A percentile compares a stretch with the other conserved stretches of the same genome.
These are phyloP conservation scores for Verticillium tricorpus DNA, from an alignment of 2,329 filamentous ascomycete species.

Conservation along the genomic window DNA sequence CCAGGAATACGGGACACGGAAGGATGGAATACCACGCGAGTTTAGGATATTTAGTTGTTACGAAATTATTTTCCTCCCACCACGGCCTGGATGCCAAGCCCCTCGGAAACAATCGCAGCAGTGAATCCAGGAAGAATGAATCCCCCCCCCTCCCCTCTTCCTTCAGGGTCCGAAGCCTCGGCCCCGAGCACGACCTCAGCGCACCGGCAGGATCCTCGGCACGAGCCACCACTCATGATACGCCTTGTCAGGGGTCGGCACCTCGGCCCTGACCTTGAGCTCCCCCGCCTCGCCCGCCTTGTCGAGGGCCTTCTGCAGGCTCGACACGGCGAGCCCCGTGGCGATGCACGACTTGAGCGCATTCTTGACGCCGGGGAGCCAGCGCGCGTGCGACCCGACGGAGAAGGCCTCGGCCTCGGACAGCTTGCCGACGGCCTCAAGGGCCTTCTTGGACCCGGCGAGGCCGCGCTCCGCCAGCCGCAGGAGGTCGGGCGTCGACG, in stretches of 20 bases:
- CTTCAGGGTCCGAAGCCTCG: not conserved
- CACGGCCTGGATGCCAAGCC: not conserved
- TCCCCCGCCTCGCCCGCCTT: constrained; percentile 20
- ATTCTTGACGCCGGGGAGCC: constrained; percentile 55
- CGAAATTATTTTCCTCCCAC: not conserved
- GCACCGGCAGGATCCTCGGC: constrained; percentile 37
- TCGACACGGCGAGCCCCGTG: constrained; percentile 59
- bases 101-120: not conserved
- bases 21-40: not conserved
- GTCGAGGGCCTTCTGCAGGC: constrained; percentile 52
- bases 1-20: not conserved
- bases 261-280: constrained; percentile 42
- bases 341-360: constrained; percentile 68
- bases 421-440: constrained; percentile 52
- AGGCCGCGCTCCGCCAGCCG: constrained; percentile 41
- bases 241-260: constrained; percentile 46
- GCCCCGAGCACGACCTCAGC: not conserved
- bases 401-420: constrained; percentile 48
- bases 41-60: not conserved
- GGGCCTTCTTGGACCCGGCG: constrained; percentile 45
- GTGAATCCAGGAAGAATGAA: not conserved
- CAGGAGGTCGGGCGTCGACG: constrained; percentile 34
- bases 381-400: constrained; percentile 54
- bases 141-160: too few relatives aligned
- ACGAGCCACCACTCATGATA: constrained; percentile 66